A percentile compares a stretch with the other conserved stretches of the same genome.
These are phyloP conservation scores for Plasmodium adleri DNA, from an alignment of 169 alveolate species.

Conservation along the genomic window DNA sequence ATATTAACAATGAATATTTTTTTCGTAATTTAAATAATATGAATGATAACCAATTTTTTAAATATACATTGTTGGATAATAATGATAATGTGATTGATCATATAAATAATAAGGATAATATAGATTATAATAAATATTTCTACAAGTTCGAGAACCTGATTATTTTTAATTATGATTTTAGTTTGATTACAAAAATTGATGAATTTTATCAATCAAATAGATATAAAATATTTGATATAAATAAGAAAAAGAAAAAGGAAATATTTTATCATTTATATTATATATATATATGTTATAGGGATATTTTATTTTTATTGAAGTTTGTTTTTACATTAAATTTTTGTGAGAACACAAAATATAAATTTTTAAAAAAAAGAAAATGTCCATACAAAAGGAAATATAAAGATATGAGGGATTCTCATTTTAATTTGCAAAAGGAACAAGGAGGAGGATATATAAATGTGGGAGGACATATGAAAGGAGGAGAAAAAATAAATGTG, in stretches of 20 bases:
- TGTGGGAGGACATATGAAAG: not conserved
- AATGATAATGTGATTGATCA: not conserved
- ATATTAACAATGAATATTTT: not conserved
- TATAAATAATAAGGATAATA: not conserved
- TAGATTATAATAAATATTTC: not conserved
- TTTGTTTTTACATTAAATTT: constrained; percentile 37
- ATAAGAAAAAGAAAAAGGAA: constrained; percentile 40
- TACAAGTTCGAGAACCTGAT: constrained; percentile 2
- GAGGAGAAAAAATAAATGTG: constrained; percentile 8
- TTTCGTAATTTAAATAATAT: constrained; percentile 9
- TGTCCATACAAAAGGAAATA: not conserved
- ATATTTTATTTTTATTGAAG: constrained; percentile 17
- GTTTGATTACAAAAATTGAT: not conserved
- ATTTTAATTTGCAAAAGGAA: not conserved
- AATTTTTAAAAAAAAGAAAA: constrained; percentile 19
- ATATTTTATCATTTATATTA: constrained; percentile 10
- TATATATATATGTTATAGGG: constrained; percentile 11
- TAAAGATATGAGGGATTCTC: not conserved
- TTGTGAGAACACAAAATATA: constrained; percentile 49
- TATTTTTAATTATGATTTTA: constrained; percentile 37
- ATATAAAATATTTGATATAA: constrained; percentile 23
- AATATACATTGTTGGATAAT: not conserved
- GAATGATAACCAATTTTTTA: not conserved
- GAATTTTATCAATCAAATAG: constrained; percentile 17
- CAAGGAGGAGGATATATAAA: not conserved